These are phyloP conservation scores for Crithidia fasciculata DNA, from an alignment of 208 protist genomes.

Conservation along the genomic window DNA sequence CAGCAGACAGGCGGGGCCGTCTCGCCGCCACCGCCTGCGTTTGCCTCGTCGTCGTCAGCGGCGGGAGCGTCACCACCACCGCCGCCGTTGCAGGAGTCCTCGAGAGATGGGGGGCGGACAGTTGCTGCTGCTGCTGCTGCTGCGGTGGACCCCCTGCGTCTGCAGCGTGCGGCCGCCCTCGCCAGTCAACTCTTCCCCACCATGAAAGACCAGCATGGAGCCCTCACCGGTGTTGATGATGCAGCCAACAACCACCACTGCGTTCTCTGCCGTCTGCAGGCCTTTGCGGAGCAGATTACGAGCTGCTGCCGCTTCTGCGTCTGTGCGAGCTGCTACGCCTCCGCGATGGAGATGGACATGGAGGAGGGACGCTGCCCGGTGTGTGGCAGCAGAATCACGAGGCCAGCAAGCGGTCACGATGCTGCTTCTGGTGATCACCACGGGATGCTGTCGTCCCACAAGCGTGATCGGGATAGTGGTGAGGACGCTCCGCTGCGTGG, in stretches of 20 bases:
- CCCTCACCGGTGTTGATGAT: conserved; percentile 15
- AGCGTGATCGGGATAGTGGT: not conserved
- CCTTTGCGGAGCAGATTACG: conserved; percentile 42
- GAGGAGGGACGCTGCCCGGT: conserved; percentile 70
- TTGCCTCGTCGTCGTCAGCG: too few species aligned
- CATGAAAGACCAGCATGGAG: conserved; percentile 29
- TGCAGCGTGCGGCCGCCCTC: conserved; percentile 55
- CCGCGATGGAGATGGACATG: conserved; percentile 66
- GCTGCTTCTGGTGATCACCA: not conserved
- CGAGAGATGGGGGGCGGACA: not conserved
- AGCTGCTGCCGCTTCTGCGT: conserved; percentile 66
- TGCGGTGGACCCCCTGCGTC: conserved; percentile 36
- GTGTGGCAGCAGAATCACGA: conserved; percentile 40
- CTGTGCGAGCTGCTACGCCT: conserved; percentile 57
- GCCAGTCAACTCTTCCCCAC: conserved; percentile 71
- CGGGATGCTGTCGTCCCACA: not conserved
- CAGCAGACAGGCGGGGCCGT: not conserved
- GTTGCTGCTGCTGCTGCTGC: not conserved
- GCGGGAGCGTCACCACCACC: not conserved
- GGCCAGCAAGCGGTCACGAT: not conserved
- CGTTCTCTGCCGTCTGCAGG: conserved; percentile 68
- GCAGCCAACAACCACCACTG: conserved; percentile 46
- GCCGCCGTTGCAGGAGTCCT: not conserved
- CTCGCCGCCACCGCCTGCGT: too few species aligned
- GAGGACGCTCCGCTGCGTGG: not conserved